Conservation (phyloP, 1,139 yeast genomes). For the Zygosaccharomyces sapae region DNA sequence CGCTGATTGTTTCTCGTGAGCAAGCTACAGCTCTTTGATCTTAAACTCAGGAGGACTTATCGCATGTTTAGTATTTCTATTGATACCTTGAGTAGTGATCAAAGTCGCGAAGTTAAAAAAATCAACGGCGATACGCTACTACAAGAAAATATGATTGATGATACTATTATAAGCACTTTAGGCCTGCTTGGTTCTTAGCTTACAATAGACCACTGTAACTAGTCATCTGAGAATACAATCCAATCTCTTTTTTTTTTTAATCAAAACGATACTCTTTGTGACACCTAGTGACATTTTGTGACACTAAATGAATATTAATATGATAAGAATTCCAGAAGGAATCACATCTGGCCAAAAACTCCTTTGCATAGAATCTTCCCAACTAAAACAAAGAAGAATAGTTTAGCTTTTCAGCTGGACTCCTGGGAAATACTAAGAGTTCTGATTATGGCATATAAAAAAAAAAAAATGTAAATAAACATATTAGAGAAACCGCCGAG, state of each 20-base stretch:
- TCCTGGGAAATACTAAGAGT: background rate
- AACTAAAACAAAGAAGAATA: no score
- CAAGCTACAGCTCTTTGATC: no score
- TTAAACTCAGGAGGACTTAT: no score
- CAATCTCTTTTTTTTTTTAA: no score
- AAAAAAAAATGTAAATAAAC: background rate
- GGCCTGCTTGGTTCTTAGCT: no score
- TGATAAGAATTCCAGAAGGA: background rate
- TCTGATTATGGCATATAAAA: background rate
- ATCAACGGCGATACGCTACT: background rate
- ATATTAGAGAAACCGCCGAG: background rate
- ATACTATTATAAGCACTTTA: no score
- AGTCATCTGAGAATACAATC: no score
- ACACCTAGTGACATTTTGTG: background rate
- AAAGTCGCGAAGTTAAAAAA: background rate
- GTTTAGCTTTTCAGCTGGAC: background rate
- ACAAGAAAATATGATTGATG: background rate
- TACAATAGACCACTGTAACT: no score
- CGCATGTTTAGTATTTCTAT: no score
- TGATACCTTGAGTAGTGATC: no score
- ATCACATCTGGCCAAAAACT: background rate
- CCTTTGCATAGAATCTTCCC: background rate
- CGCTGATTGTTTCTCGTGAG: background rate
- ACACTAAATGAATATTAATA: background rate
- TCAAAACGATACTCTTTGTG: no score